Evolutionary conservation across 1,139 yeast genomes (phyloP).

Genomic region (Pneumocystis canis): DNA sequence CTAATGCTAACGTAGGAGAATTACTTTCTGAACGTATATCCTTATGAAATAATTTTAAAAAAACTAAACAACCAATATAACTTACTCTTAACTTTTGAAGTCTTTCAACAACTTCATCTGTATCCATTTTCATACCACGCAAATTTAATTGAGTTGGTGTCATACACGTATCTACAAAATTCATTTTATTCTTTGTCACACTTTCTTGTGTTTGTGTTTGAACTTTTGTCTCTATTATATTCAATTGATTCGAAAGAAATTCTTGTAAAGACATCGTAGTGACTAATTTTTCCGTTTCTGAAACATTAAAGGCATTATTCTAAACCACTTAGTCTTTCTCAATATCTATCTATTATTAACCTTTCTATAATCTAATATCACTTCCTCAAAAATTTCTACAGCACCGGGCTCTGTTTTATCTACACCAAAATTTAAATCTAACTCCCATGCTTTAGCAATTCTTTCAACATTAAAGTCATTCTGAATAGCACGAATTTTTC

Average conservation of each 20-base stretch:
- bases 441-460: slow-evolving; percentile 14
- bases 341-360: background rate
- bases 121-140: background rate
- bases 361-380: background rate
- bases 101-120: background rate
- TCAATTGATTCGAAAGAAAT: background rate
- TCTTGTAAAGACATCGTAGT: background rate
- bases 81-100: background rate
- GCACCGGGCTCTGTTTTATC: slow-evolving; percentile 5
- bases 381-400: background rate
- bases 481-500: slow-evolving; percentile 23
- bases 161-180: background rate
- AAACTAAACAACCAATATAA: background rate
- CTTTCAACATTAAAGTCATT: slow-evolving; percentile 19
- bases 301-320: background rate
- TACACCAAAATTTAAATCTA: slow-evolving; percentile 7
- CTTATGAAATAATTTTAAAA: background rate
- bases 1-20: background rate
- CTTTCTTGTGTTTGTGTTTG: background rate
- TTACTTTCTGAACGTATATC: background rate
- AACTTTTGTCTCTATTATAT: background rate
- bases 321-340: background rate
- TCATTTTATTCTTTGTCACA: background rate
- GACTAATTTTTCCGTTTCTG: background rate
- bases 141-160: background rate